phyloP scores from a whole-genome alignment of 2,329 filamentous ascomycete species.

The Rutstroemia sydowiana region DNA sequence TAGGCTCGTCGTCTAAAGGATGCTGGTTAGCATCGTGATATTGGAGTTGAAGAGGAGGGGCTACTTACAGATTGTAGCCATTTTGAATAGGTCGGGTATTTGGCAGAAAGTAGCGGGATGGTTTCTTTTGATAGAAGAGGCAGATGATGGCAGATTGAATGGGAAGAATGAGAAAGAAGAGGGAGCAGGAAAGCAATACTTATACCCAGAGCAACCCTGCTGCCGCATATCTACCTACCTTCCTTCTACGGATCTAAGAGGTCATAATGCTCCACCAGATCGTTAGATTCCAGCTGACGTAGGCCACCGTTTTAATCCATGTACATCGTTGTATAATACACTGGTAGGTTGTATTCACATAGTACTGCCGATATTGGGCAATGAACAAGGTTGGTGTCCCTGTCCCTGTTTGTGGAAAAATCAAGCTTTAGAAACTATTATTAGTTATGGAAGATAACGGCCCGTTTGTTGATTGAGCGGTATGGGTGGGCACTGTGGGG shows the following conservation, averaged over 20 bases:
- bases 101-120: too few species aligned
- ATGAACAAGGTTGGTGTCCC: background rate
- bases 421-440: background rate
- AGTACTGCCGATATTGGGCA: background rate
- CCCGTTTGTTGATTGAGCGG: background rate
- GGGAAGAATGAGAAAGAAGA: background rate
- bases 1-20: conserved; percentile 17
- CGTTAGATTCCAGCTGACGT: background rate
- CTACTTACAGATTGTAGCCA: conserved; percentile 5
- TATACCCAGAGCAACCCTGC: background rate
- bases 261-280: too few species aligned
- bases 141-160: background rate
- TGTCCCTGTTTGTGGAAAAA: background rate
- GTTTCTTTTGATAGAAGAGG: background rate
- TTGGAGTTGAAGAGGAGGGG: background rate
- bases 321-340: background rate
- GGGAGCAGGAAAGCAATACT: background rate
- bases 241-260: background rate
- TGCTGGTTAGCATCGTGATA: background rate
- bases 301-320: background rate
- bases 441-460: background rate
- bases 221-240: background rate
- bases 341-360: too few species aligned
- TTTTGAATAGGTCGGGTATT: background rate
- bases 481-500: background rate